These are phyloP conservation scores for Pseudofabraea citricarpa DNA, from an alignment of 2,329 filamentous ascomycete species.

Conservation along the genomic window DNA sequence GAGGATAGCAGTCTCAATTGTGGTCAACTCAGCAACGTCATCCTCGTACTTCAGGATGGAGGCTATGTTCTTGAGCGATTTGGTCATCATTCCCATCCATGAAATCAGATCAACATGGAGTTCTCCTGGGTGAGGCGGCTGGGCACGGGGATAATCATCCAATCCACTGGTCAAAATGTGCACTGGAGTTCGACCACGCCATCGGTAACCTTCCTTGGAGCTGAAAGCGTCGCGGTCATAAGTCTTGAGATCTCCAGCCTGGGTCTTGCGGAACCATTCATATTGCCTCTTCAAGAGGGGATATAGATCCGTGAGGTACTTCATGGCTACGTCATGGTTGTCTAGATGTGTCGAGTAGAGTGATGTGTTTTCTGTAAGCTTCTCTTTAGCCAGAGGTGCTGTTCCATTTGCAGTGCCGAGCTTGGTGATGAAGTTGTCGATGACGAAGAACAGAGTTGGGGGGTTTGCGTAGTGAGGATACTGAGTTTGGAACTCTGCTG, in stretches of 20 bases:
- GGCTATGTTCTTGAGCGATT: conserved; percentile 77
- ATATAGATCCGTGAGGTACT: conserved; percentile 74
- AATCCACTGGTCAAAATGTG: conserved; percentile 91
- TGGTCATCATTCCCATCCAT: conserved; percentile 97
- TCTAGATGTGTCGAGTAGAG: conserved; percentile 62
- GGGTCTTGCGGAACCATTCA: conserved; percentile 91
- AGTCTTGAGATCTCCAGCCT: conserved; percentile 81
- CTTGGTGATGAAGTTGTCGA: conserved; percentile 80
- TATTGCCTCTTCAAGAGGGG: conserved; percentile 86
- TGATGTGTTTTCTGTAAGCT: conserved; percentile 35
- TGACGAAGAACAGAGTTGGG: conserved; percentile 85
- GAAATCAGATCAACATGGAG: conserved; percentile 91
- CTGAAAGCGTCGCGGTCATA: conserved; percentile 90
- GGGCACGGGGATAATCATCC: conserved; percentile 91
- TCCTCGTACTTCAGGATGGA: conserved; percentile 69
- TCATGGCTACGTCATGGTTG: conserved; percentile 60
- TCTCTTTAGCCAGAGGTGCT: conserved; percentile 37
- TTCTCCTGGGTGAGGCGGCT: conserved; percentile 92
- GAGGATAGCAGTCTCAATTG: conserved; percentile 70
- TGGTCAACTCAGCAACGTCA: conserved; percentile 68
- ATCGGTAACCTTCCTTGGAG: conserved; percentile 87
- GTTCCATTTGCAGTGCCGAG: conserved; percentile 53
- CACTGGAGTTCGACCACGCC: conserved; percentile 81
- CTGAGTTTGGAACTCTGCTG: conserved; percentile 85
- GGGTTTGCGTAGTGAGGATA: conserved; percentile 98